Base-by-base conservation (phyloP, 371 early-diverging fungal genomes). In the Circinella minor region DNA sequence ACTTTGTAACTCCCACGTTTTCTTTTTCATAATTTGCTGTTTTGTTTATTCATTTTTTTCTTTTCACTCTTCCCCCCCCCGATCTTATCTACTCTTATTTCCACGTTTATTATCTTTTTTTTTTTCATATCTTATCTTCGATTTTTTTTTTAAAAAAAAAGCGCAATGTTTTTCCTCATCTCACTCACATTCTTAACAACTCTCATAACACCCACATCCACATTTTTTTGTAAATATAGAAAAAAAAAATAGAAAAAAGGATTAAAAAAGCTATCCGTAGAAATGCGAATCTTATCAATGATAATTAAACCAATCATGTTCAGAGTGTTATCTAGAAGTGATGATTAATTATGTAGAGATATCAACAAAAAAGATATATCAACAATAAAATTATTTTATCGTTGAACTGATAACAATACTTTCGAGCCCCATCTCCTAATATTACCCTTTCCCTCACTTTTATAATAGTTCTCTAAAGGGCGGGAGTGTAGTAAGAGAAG, bases 221-320 rank as follows among this genome's bases (percentile, higher is more conserved):
- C 11, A 9, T 43, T 43, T 27, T n/a, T 17, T 34, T 57, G 57
- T 57, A 57, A 57, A 34, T 57, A 57, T 57, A 57, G 57, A 57
- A 57, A 34, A 34, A 34, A 57, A 57, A 54, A 54, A 6, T 18
- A 54, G 20, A 54, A 54, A 54, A 54, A n/a, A 54, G 15, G 6
- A 57, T 27, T 10, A 57, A 57, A 57, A 57, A 57, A 11, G 57
- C 34, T 18, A 57, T 57, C 36, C 27, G 20, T 57, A 10, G 14
- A 57, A 57, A 57, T 17, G 14, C 8, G 8, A 57, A 57, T 27
- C 57, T 57, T 57, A 57, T 57, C 27, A 27, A 5, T 57, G 27
- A 27, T 57, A 6, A n/a, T 34, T 34, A 7, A 1, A 14, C 1
- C 15, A 51, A 51, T 57, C 6, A 9, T 57, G 0, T 34, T 6